A percentile compares a stretch with the other conserved stretches of the same genome.
phyloP scores from a whole-genome alignment of 257 asterid genomes.

The Thymus mandschuricus region DNA sequence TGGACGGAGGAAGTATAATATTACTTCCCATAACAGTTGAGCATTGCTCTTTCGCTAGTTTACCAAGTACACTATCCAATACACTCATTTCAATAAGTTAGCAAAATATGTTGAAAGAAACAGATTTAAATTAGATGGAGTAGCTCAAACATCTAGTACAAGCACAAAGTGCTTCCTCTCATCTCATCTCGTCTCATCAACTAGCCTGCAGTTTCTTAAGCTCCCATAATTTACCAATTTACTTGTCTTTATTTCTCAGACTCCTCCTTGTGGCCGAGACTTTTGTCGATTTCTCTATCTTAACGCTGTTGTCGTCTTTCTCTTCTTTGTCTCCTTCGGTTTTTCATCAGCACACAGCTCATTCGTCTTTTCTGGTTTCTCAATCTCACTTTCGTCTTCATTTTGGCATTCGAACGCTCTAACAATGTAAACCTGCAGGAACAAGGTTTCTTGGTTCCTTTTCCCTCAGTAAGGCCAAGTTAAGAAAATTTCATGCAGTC shows the following conservation, averaged over 20 bases:
- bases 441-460: too few relatives aligned
- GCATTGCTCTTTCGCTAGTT: too few relatives aligned
- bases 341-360: neutral
- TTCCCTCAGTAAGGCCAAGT: too few relatives aligned
- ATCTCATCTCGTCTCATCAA: neutral
- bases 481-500: neutral
- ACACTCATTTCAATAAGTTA: too few relatives aligned
- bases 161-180: too few relatives aligned
- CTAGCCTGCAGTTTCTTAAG: neutral
- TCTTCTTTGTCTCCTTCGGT: slow-evolving; percentile 11
- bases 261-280: slow-evolving; percentile 44
- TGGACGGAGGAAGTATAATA: too few relatives aligned
- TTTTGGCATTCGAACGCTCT: slow-evolving; percentile 47
- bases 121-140: too few relatives aligned
- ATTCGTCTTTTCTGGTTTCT: slow-evolving; percentile 32
- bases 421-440: slow-evolving; percentile 63
- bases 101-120: neutral
- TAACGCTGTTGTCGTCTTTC: neutral
- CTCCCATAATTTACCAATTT: neutral
- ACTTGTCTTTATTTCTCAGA: slow-evolving; percentile 41
- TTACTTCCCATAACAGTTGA: too few relatives aligned
- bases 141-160: neutral
- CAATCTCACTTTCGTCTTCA: slow-evolving; percentile 23
- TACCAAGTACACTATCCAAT: too few relatives aligned
- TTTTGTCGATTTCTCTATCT: slow-evolving; percentile 33